Evolutionary conservation across 2,329 filamentous ascomycete species (phyloP).

Genomic region (Fusarium goolgardi): DNA sequence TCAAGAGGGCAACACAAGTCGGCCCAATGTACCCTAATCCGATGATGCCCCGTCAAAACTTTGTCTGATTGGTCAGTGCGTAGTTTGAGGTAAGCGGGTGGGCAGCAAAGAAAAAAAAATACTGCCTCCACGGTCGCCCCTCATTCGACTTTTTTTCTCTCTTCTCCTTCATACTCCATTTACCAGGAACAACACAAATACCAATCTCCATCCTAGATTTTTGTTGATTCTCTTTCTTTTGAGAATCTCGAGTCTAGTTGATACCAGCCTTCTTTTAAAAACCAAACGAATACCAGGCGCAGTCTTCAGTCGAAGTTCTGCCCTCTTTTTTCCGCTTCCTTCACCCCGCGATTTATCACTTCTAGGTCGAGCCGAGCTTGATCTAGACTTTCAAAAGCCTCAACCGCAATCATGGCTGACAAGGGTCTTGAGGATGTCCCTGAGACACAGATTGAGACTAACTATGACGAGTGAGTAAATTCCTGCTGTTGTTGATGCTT

Average conservation of each 20-base stretch:
- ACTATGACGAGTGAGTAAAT: slow-evolving; percentile 83
- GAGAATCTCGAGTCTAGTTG: slow-evolving; percentile 64
- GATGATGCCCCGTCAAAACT: slow-evolving; percentile 33
- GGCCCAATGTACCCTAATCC: slow-evolving; percentile 47
- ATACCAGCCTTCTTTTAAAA: slow-evolving; percentile 47
- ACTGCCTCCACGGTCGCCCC: slow-evolving; percentile 53
- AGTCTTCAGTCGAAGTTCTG: slow-evolving; percentile 54
- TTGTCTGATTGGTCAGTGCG: slow-evolving; percentile 42
- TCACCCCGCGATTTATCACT: slow-evolving; percentile 56
- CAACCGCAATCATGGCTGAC: slow-evolving; percentile 95
- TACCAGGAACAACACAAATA: slow-evolving; percentile 48
- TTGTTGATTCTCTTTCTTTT: slow-evolving; percentile 55
- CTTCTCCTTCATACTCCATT: slow-evolving; percentile 49
- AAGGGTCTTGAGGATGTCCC: slow-evolving; percentile 99
- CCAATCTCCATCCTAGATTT: slow-evolving; percentile 56
- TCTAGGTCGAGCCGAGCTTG: slow-evolving; percentile 84
- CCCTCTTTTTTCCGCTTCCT: slow-evolving; percentile 50
- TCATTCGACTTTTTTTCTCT: slow-evolving; percentile 54
- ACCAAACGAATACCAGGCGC: slow-evolving; percentile 44
- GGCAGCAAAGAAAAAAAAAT: slow-evolving; percentile 53
- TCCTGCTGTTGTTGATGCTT: too few relatives aligned
- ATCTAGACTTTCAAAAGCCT: slow-evolving; percentile 68
- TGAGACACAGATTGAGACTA: slow-evolving; percentile 99
- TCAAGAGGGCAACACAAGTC: slow-evolving; percentile 16
- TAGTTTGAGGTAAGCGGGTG: slow-evolving; percentile 48